phyloP scores from a whole-genome alignment of 768 basidiomycete species.

The Mycena venus region DNA sequence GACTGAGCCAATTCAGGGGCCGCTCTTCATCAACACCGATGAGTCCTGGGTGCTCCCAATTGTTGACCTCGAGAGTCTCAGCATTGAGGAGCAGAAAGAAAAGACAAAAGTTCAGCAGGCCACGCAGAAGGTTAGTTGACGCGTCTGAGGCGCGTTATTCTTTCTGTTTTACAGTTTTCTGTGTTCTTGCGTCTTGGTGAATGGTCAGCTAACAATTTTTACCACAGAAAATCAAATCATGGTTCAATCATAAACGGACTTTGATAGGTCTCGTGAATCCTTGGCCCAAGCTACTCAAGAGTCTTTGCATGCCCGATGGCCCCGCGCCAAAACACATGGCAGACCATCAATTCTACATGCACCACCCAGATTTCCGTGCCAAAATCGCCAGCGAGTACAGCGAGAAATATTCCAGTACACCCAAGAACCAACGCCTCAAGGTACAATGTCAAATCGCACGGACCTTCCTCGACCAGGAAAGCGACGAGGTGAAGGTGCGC shows the following conservation, averaged over 20 bases:
- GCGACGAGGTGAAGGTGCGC: background rate
- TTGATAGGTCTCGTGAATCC: background rate
- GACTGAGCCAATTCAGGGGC: background rate
- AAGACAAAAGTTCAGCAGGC: background rate
- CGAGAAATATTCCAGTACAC: background rate
- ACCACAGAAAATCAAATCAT: background rate
- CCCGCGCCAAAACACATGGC: background rate
- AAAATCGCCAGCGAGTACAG: background rate
- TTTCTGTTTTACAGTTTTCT: no score
- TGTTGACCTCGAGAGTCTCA: background rate
- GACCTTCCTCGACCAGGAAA: background rate
- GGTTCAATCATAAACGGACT: background rate
- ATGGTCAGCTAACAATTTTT: background rate
- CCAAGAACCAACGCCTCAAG: background rate
- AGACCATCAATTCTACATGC: background rate
- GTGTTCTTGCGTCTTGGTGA: no score
- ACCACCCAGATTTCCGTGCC: background rate
- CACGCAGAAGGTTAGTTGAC: background rate
- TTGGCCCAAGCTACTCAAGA: background rate
- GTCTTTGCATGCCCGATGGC: background rate
- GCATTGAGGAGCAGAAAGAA: background rate
- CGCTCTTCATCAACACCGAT: background rate
- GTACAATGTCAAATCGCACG: background rate
- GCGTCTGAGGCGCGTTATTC: no score
- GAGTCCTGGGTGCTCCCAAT: background rate